Conservation (phyloP, 2,329 filamentous ascomycete species). For the Lachnellula cervina region DNA sequence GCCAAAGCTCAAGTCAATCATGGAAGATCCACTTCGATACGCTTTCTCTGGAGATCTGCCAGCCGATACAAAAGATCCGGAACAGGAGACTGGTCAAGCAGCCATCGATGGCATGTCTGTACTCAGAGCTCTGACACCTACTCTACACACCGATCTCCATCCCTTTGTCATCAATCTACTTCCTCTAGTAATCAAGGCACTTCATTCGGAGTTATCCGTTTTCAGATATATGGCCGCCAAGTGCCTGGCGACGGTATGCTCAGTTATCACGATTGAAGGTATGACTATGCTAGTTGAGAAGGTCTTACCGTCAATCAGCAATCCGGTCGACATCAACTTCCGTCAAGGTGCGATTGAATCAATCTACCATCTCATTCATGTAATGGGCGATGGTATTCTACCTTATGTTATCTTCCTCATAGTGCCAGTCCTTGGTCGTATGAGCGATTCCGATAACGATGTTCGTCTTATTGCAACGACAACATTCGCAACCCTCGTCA, state of each 20-base stretch:
- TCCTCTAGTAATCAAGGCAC: conserved; percentile 78
- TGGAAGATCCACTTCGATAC: conserved; percentile 72
- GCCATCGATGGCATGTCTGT: conserved; percentile 92
- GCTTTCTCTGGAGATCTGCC: conserved; percentile 73
- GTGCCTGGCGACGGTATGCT: conserved; percentile 95
- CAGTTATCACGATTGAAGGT: conserved; percentile 87
- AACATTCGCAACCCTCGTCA: conserved; percentile 93
- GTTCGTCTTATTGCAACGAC: conserved; percentile 92
- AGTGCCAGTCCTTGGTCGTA: conserved; percentile 90
- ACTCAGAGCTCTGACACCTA: conserved; percentile 88
- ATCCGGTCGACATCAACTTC: conserved; percentile 79
- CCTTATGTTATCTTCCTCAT: conserved; percentile 99
- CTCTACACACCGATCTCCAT: conserved; percentile 69
- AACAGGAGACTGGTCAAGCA: conserved; percentile 77
- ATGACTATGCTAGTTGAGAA: conserved; percentile 96
- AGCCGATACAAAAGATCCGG: conserved; percentile 65
- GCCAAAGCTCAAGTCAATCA: conserved; percentile 73
- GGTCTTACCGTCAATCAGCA: conserved; percentile 86
- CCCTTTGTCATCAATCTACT: conserved; percentile 78
- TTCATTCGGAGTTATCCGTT: conserved; percentile 84
- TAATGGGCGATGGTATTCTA: conserved; percentile 94
- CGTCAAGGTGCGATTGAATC: conserved; percentile 92
- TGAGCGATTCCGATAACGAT: conserved; percentile 98
- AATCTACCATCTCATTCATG: conserved; percentile 94
- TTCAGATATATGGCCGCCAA: conserved; percentile 96